Evolutionary conservation across 2,329 filamentous ascomycete genomes (phyloP).

Genomic region (Fusarium sp.): DNA sequence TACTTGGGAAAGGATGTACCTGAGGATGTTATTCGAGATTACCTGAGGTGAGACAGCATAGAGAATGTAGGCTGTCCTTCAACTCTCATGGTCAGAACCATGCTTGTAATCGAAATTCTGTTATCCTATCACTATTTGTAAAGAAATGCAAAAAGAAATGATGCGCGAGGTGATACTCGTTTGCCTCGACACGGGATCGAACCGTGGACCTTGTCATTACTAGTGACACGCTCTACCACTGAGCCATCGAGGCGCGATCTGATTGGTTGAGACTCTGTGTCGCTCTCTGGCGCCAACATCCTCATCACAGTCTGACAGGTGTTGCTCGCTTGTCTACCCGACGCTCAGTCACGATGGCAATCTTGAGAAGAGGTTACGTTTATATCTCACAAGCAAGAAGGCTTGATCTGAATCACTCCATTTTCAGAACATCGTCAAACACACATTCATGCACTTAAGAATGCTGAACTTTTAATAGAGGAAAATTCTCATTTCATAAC

Average conservation of each 20-base stretch:
- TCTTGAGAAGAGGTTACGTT: rapidly evolving
- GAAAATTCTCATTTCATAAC: not conserved
- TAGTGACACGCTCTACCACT: constrained; percentile 3
- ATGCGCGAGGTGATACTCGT: rapidly evolving
- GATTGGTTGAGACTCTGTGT: rapidly evolving
- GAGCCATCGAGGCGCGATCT: not conserved
- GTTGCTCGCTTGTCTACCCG: too few relatives aligned
- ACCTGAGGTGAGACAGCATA: not conserved
- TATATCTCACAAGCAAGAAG: too few relatives aligned
- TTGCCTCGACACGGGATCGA: not conserved
- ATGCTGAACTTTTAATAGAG: rapidly evolving
- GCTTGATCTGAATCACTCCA: too few relatives aligned
- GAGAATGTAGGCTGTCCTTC: too few relatives aligned
- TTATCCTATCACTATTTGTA: rapidly evolving
- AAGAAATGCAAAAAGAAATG: not conserved
- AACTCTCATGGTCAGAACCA: rapidly evolving
- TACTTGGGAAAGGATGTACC: not conserved
- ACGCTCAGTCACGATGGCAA: rapidly evolving
- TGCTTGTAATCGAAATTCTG: too few relatives aligned
- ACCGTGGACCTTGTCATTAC: constrained; percentile 3
- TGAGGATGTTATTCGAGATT: not conserved
- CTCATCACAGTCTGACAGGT: too few relatives aligned
- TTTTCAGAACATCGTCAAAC: too few relatives aligned
- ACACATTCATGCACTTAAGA: rapidly evolving
- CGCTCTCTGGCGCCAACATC: rapidly evolving